Evolutionary conservation across 768 basidiomycete genomes (phyloP).

Genomic region (Tricholoma bakamatsutake): DNA sequence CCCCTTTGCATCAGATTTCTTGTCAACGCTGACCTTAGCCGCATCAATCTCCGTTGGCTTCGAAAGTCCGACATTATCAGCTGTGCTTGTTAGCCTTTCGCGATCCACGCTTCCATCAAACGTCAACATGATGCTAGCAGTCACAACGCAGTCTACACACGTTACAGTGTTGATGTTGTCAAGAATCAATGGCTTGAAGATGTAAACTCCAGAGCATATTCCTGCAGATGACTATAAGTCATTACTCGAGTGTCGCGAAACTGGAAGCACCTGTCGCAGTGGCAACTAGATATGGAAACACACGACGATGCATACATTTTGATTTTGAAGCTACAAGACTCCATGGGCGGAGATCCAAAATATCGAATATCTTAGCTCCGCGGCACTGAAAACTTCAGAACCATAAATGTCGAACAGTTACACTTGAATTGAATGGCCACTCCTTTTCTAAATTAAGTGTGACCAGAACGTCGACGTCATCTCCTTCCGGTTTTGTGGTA

Average conservation of each 20-base stretch:
- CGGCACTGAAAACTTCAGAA: background rate
- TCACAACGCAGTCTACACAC: conserved; percentile 7
- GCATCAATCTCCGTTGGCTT: conserved; percentile 1
- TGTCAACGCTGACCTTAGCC: background rate
- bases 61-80: conserved; percentile 1
- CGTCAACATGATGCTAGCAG: conserved; percentile 1
- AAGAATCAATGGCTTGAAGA: conserved; percentile 50
- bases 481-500: background rate
- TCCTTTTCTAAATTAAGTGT: background rate
- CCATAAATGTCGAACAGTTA: too few species aligned
- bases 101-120: conserved; percentile 6
- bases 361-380: background rate
- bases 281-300: conserved; percentile 50
- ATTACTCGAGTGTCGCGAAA: background rate
- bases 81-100: background rate
- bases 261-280: conserved; percentile 44
- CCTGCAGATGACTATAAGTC: conserved; percentile 30
- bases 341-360: background rate
- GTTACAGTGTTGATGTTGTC: conserved; percentile 10
- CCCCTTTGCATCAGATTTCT: background rate
- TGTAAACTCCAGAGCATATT: conserved; percentile 56
- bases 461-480: background rate
- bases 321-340: background rate
- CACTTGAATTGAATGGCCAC: too few species aligned
- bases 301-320: conserved; percentile 26